These are phyloP conservation scores for Chytridium lagenaria DNA, from an alignment of 371 early-diverging fungal genomes.

Conservation along the genomic window DNA sequence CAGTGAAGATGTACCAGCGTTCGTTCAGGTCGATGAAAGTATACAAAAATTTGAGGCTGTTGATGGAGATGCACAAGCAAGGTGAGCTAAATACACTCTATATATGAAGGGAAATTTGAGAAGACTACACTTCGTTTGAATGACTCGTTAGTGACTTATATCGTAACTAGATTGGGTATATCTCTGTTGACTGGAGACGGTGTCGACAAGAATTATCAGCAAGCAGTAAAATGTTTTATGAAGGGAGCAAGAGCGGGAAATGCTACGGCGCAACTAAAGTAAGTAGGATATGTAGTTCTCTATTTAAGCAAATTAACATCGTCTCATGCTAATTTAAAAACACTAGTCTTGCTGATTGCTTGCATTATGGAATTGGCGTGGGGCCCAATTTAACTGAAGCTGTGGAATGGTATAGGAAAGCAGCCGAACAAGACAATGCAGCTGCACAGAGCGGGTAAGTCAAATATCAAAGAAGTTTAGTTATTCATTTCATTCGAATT, in stretches of 20 bases:
- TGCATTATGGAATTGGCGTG: background rate
- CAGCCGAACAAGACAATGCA: slow-evolving; percentile 49
- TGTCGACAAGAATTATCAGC: background rate
- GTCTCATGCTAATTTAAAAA: background rate
- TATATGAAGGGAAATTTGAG: no score
- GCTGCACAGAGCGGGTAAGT: slow-evolving; percentile 17
- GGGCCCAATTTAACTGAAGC: slow-evolving; percentile 39
- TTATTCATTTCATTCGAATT: background rate
- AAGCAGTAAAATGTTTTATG: slow-evolving; percentile 16
- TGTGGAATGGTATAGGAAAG: slow-evolving; percentile 64
- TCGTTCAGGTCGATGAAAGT: no score
- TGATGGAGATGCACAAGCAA: no score
- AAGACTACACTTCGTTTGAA: no score
- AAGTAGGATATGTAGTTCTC: background rate
- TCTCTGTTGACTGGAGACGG: no score
- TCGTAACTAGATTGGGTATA: no score
- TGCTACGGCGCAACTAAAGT: slow-evolving; percentile 36
- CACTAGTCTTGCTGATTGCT: slow-evolving; percentile 24
- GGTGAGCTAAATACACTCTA: no score
- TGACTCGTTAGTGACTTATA: no score
- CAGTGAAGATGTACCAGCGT: no score
- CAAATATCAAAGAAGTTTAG: no score
- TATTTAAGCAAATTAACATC: background rate
- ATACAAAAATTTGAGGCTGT: no score
- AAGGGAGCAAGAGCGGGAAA: slow-evolving; percentile 35